Conservation (phyloP, 192 early-diverging fungal species). For the Podila clonocystis region DNA sequence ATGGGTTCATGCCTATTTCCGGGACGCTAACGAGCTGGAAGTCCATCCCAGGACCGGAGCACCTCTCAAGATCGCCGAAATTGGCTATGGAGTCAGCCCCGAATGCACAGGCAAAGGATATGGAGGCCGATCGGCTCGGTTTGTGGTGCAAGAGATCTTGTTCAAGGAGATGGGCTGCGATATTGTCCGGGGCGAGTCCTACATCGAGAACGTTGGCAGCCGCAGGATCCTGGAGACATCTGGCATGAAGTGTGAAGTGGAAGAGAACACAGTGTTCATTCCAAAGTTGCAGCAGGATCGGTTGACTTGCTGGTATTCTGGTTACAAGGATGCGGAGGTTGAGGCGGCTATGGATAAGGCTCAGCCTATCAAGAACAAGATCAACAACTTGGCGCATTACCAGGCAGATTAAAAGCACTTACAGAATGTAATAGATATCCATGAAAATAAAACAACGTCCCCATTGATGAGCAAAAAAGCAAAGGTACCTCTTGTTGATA, state of each 20-base stretch:
- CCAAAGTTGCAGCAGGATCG: constrained; percentile 16
- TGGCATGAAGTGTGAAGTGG: constrained; percentile 35
- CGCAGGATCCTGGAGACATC: constrained; percentile 18
- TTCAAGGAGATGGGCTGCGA: constrained; percentile 33
- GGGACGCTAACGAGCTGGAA: neutral
- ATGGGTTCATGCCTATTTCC: constrained; percentile 31
- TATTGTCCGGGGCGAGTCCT: constrained; percentile 36
- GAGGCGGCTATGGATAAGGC: too few species aligned
- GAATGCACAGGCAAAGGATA: constrained; percentile 25
- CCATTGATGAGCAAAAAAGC: too few species aligned
- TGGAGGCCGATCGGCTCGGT: constrained; percentile 9
- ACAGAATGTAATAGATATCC: too few species aligned
- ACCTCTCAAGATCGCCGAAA: constrained; percentile 19
- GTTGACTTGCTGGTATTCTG: constrained; percentile 23
- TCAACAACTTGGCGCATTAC: too few species aligned
- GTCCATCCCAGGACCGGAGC: constrained; percentile 15
- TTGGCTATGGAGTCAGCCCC: constrained; percentile 39
- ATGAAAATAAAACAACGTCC: too few species aligned
- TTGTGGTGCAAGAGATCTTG: constrained; percentile 25
- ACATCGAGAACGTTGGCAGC: constrained; percentile 18
- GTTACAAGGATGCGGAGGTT: neutral
- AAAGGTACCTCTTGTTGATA: too few species aligned
- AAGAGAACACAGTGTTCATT: constrained; percentile 12
- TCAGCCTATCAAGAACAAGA: too few species aligned
- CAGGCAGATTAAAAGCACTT: too few species aligned